Percentiles rank a stretch among this genome's conserved stretches.
phyloP scores from a whole-genome alignment of 352 stramenopile genomes.

The Peronospora belbahrii region DNA sequence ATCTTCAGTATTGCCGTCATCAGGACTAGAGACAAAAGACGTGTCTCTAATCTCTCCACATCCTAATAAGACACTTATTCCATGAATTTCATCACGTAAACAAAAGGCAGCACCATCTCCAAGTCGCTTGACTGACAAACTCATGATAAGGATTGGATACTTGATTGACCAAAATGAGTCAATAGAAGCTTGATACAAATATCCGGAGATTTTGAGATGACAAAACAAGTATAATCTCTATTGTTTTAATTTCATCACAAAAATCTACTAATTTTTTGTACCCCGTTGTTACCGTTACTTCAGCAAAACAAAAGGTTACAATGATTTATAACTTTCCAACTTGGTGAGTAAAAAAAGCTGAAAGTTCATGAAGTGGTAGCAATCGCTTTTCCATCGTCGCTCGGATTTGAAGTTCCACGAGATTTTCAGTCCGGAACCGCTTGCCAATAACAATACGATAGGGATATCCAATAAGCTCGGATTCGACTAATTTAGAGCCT shows the following conservation, averaged over 20 bases:
- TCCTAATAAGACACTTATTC: conserved; percentile 44
- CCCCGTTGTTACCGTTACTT: too few species aligned
- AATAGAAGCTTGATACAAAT: too few species aligned
- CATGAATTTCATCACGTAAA: conserved; percentile 48
- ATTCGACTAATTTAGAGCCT: conserved; percentile 75
- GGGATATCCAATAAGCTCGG: conserved; percentile 82
- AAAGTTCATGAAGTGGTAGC: conserved; percentile 34
- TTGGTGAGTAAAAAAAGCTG: conserved; percentile 32
- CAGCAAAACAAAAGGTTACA: not conserved
- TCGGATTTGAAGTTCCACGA: conserved; percentile 70
- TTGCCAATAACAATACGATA: conserved; percentile 82
- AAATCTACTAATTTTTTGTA: too few species aligned
- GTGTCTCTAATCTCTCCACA: conserved; percentile 41
- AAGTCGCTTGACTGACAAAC: conserved; percentile 54
- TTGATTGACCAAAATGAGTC: too few species aligned
- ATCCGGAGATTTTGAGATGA: too few species aligned
- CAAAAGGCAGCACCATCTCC: conserved; percentile 60
- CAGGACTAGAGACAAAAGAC: conserved; percentile 20
- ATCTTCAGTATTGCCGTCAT: conserved; percentile 37
- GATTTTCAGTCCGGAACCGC: conserved; percentile 59
- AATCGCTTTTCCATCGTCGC: conserved; percentile 61
- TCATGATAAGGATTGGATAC: conserved; percentile 29
- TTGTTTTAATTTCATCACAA: too few species aligned
- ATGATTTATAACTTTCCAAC: conserved; percentile 11
- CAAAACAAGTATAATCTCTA: too few species aligned